phyloP scores from a whole-genome alignment of 2,329 filamentous ascomycete species.

The Ophiostoma fasciatum region DNA sequence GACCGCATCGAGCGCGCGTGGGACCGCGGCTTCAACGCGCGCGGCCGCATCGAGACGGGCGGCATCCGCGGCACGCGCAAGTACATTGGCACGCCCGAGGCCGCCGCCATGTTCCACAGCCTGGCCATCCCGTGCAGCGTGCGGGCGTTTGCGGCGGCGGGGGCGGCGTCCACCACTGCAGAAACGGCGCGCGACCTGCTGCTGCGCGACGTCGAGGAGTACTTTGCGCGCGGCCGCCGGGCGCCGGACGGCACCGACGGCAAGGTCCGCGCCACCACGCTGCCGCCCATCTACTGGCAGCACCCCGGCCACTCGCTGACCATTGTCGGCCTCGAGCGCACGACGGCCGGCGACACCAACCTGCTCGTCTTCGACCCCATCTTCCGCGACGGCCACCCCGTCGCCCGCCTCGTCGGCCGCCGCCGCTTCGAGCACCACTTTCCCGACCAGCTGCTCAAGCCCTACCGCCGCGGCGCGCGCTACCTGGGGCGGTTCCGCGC shows the following conservation, averaged over 20 bases:
- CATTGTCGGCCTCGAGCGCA: constrained; percentile 69
- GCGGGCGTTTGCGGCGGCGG: constrained; percentile 36
- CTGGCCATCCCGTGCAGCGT: constrained; percentile 55
- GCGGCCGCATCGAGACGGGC: constrained; percentile 67
- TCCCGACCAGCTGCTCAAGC: constrained; percentile 44
- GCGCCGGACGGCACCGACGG: constrained; percentile 23
- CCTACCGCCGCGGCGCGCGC: constrained; percentile 55
- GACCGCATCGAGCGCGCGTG: constrained; percentile 77
- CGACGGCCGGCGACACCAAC: constrained; percentile 45
- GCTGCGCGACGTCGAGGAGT: constrained; percentile 53
- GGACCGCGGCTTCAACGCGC: constrained; percentile 67
- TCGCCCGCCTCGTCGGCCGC: constrained; percentile 42
- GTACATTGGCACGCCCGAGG: constrained; percentile 89
- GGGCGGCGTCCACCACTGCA: no score
- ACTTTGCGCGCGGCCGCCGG: constrained; percentile 49
- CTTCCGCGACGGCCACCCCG: constrained; percentile 51
- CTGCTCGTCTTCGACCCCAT: constrained; percentile 82
- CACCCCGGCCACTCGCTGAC: constrained; percentile 81
- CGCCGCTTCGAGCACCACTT: constrained; percentile 26
- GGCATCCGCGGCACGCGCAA: constrained; percentile 80
- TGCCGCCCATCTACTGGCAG: constrained; percentile 84
- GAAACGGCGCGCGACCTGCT: constrained; percentile 45
- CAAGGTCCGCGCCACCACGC: constrained; percentile 54
- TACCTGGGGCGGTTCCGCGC: constrained; percentile 58
- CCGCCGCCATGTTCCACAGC: constrained; percentile 60